Evolutionary conservation across 129 eudicot species (phyloP).

Genomic region (Tagetes erecta): DNA sequence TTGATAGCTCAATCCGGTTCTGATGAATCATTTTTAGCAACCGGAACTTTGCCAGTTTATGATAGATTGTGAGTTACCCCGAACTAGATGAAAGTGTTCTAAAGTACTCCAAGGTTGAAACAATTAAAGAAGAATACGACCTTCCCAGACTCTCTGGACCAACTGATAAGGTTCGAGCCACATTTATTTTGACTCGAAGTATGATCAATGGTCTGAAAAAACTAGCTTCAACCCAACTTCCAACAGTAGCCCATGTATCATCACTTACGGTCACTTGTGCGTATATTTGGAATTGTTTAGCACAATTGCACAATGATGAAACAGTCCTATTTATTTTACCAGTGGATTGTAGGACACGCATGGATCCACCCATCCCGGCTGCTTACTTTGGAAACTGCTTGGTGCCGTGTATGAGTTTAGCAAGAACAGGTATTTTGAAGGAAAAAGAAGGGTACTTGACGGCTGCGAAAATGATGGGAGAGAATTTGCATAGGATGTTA

Average conservation of each 20-base stretch:
- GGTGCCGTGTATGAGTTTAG: not conserved
- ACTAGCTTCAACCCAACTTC: constrained; percentile 2
- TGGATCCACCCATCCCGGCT: not conserved
- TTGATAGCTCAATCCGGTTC: not conserved
- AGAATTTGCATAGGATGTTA: not conserved
- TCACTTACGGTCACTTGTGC: not conserved
- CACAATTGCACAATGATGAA: not conserved
- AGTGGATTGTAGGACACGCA: not conserved
- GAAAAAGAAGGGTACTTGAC: not conserved
- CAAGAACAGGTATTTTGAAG: not conserved
- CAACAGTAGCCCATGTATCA: not conserved
- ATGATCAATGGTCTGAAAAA: not conserved
- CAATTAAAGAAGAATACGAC: not conserved
- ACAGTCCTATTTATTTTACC: not conserved
- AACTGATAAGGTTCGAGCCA: constrained; percentile 12
- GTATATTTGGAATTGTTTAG: not conserved
- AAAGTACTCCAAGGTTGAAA: not conserved
- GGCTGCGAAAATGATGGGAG: not conserved
- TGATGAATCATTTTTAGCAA: not conserved
- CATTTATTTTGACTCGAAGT: not conserved
- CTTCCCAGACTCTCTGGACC: not conserved
- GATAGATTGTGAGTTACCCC: not conserved
- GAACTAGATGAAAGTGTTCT: not conserved
- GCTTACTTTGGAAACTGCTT: not conserved
- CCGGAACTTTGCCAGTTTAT: not conserved